Conservation (phyloP, 805 yeast genomes). For the Metschnikowia lunata region DNA sequence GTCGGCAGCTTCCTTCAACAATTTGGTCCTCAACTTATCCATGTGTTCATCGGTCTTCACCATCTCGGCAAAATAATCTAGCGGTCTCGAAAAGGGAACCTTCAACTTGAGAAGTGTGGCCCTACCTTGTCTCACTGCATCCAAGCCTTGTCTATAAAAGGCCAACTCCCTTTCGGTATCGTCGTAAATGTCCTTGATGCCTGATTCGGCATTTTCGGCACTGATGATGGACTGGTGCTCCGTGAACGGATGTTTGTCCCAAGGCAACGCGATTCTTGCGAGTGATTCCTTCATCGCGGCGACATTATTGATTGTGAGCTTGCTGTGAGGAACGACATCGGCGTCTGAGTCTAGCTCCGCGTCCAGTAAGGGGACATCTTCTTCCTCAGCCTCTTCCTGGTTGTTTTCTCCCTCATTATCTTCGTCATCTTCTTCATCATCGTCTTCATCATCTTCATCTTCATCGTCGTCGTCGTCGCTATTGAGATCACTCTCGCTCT, state of each 20-base stretch:
- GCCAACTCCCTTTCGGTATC: constrained; percentile 95
- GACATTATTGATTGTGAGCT: constrained; percentile 79
- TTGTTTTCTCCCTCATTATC: constrained; percentile 44
- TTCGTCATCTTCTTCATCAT: constrained; percentile 26
- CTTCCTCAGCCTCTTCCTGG: constrained; percentile 57
- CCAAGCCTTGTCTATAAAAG: constrained; percentile 89
- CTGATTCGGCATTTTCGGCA: constrained; percentile 53
- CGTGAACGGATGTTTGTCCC: constrained; percentile 64
- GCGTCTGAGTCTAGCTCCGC: constrained; percentile 93
- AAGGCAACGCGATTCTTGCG: constrained; percentile 62
- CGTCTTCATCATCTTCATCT: constrained; percentile 26
- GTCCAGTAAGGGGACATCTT: constrained; percentile 83
- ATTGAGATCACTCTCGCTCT: constrained; percentile 15
- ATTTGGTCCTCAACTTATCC: constrained; percentile 83
- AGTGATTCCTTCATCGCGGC: constrained; percentile 75
- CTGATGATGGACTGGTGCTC: constrained; percentile 80
- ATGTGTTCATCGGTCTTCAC: constrained; percentile 96
- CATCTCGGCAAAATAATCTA: constrained; percentile 98
- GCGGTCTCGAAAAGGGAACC: constrained; percentile 88
- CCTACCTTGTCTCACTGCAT: constrained; percentile 74
- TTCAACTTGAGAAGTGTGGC: constrained; percentile 59
- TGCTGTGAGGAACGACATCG: constrained; percentile 88
- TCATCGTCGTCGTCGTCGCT: constrained; percentile 29
- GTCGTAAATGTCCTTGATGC: constrained; percentile 83
- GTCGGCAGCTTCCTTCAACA: constrained; percentile 73